Base-by-base conservation (phyloP, 2,329 filamentous ascomycete genomes). In the Fusarium sambucinum region DNA sequence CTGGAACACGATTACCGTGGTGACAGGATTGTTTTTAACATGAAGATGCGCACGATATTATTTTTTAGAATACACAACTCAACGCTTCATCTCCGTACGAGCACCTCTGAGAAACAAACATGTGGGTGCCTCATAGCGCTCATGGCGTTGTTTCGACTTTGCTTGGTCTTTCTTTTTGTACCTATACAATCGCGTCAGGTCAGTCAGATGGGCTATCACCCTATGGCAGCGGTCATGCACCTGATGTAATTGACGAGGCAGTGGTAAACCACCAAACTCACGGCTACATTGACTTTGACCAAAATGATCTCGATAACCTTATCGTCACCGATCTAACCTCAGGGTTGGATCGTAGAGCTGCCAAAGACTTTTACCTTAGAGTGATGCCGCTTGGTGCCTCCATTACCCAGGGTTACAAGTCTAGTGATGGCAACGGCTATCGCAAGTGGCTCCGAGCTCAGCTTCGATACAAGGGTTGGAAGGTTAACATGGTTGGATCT, bases 331-430 rank as follows among this genome's bases (percentile, higher is more conserved):
- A 46, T 13, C n/a, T n/a, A 3, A 23, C 1, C 2, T n/a, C 14
- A 8, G 30, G 30, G 6, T 32, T 47, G 14, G 23, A 30, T 12
- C 40, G 40, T 5, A 47, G 52, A 30, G 52, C 41, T 19, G 25
- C 52, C 3, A 55, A 55, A 30, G 52, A 47, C n/a, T 55, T 55
- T 55, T 55, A 55, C 9, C 23, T 47, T 3, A 55, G 52, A 47
- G 14, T 55, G 7, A 55, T 55, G 52, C 41, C 52, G 16, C 52
- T 55, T 7, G 52, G 52, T n/a, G 52, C 52, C 6, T 55, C 52
- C 2, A 55, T 55, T 1, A 55, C 52, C 10, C 52, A 55, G 3
- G 40, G 52, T 3, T 55, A 37, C 13, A 55, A 50, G 44, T 41
- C 53, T 11, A 40, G 23, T 21, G 53, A 50, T 3, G 53, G 53